Percentiles rank a stretch among this genome's conserved stretches.
Evolutionary conservation across 2,329 filamentous ascomycete species (phyloP).

Genomic region (Curvularia lunata): DNA sequence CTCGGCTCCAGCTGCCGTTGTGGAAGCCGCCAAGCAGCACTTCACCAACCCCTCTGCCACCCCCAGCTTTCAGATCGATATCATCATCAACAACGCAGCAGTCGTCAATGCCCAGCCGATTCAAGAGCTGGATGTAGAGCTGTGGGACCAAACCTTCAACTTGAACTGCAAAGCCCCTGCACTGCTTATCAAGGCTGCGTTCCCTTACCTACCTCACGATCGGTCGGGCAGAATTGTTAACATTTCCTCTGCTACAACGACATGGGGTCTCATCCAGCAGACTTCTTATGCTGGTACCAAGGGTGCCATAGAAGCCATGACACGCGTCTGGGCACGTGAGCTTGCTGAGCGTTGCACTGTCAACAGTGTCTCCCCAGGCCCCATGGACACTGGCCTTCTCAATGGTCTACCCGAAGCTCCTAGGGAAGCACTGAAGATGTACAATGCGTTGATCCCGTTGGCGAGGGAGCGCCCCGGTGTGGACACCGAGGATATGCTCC

Average conservation of each 20-base stretch:
- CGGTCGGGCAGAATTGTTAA: conserved; percentile 15
- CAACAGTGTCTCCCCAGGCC: conserved; percentile 12
- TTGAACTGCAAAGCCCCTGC: conserved; percentile 16
- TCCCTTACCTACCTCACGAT: conserved; percentile 11
- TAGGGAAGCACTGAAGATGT: conserved; percentile 8
- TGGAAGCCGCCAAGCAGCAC: conserved; percentile 11
- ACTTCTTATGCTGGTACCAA: conserved; percentile 15
- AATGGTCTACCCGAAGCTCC: conserved; percentile 12
- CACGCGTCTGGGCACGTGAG: conserved; percentile 15
- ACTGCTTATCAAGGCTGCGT: conserved; percentile 12
- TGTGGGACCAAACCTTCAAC: conserved; percentile 16
- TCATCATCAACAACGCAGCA: conserved; percentile 15
- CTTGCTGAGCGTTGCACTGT: conserved; percentile 12
- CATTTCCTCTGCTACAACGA: conserved; percentile 15
- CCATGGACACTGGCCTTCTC: conserved; percentile 14
- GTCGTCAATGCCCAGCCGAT: conserved; percentile 14
- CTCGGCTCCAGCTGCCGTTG: conserved; percentile 11
- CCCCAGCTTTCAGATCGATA: conserved; percentile 13
- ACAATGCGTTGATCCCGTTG: conserved; percentile 12
- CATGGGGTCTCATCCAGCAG: conserved; percentile 15
- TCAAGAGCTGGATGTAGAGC: conserved; percentile 11
- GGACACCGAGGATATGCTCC: conserved; percentile 8
- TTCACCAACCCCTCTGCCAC: conserved; percentile 8
- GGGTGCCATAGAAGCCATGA: conserved; percentile 15
- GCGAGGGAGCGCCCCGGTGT: conserved; percentile 11